Conservation (phyloP, 352 stramenopile species). For the Phytopythium montanum region DNA sequence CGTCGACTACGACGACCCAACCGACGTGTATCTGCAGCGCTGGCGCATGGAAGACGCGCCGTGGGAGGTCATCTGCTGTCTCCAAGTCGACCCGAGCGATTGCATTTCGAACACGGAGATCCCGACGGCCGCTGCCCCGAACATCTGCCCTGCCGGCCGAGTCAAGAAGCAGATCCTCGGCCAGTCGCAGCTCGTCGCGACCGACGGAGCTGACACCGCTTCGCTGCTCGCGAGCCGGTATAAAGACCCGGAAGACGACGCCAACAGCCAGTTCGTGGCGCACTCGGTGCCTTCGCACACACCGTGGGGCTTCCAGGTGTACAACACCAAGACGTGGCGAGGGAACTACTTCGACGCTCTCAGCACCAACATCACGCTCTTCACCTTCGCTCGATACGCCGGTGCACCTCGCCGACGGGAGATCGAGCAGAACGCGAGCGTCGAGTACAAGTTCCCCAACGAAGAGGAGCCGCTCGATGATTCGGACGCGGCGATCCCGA, state of each 20-base stretch:
- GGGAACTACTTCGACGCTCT: conserved; percentile 94
- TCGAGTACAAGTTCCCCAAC: conserved; percentile 48
- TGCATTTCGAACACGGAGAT: conserved; percentile 47
- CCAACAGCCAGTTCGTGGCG: conserved; percentile 88
- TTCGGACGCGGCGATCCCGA: conserved; percentile 30
- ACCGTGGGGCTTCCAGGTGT: conserved; percentile 73
- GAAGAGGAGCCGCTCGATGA: conserved; percentile 33
- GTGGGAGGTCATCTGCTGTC: conserved; percentile 91
- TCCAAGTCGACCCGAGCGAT: conserved; percentile 45
- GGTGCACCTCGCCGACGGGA: conserved; percentile 37
- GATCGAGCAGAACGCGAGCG: conserved; percentile 32
- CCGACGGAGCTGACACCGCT: conserved; percentile 7
- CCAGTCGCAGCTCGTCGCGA: conserved; percentile 48
- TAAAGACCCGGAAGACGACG: conserved; percentile 88
- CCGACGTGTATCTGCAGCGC: conserved; percentile 96
- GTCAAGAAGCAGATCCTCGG: conserved; percentile 62
- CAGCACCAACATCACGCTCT: conserved; percentile 90
- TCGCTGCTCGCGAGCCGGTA: conserved; percentile 82
- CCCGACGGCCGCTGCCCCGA: conserved; percentile 18
- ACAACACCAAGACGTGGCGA: conserved; percentile 91
- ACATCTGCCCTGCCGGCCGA: conserved; percentile 48
- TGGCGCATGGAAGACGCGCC: conserved; percentile 93
- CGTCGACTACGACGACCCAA: conserved; percentile 93
- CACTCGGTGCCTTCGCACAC: conserved; percentile 83
- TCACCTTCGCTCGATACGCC: conserved; percentile 70